Base-by-base conservation (phyloP, 192 early-diverging fungal species). In the Spizellomyces sp. region DNA sequence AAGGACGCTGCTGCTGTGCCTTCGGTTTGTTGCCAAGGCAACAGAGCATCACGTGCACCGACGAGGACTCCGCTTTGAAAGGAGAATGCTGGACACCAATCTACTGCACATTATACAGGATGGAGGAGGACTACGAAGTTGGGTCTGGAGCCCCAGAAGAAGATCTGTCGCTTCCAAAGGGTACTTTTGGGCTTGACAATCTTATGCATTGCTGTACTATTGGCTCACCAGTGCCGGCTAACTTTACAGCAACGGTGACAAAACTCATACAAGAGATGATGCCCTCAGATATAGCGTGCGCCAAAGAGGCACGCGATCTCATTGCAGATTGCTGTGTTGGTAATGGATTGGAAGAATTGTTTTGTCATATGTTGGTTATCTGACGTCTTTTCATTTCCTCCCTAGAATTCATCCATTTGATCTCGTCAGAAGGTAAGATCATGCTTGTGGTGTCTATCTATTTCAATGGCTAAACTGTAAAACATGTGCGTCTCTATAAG, bases 261-360 rank as follows among this genome's bases (percentile, higher is more conserved):
- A 98, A 98, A 76, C 85, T 99, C 48, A 96, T 99, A 67, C 92
- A 92, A 41, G 97, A 99, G 81, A 91, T 95, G 90, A 85, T 99
- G 83, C 96, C 96, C 5, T 75, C 83, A 17, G 96, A 98, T 75
- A 86, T 98, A 62, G 77, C 83, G 9, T 95, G 94, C 67, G 90
- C 97, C n/a, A 98, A 96, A 78, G 97, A 99, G 61, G 93, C 97
- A 7, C 86, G 94, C 27, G 97, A 99, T 74, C 79, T 99, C 45
- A 78, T 99, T 55, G 88, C 94, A 27, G 97, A 99, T 63, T 99
- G 97, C 77, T 99, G 96, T 79, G 90, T 94, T 41, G 93, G 93
- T 94, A 79, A 74, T 84, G 80, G 0, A 2, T 12, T 36, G 59
- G 67, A 56, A 45, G 42, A 45, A 8, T 14, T 45, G 12, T 70